These are phyloP conservation scores for Ophiostoma pallidulum DNA, from an alignment of 2,329 filamentous ascomycete genomes.

Conservation along the genomic window DNA sequence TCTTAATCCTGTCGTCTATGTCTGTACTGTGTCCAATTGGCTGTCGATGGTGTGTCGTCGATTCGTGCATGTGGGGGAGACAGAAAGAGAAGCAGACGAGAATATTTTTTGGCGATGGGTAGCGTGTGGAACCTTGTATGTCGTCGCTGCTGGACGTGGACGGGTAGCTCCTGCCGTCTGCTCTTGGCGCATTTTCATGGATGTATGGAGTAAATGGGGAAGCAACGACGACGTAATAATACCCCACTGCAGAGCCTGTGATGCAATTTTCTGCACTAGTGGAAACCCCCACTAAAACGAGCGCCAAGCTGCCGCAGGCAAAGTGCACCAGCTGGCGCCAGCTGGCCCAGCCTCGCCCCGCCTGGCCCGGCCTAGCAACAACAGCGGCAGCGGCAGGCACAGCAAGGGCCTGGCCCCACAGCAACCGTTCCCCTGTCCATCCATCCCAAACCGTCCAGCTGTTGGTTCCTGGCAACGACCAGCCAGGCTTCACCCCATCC, in stretches of 20 bases:
- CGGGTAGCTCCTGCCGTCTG: too few species aligned
- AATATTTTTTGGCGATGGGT: too few species aligned
- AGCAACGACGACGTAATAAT: too few species aligned
- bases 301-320: too few species aligned
- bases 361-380: not conserved
- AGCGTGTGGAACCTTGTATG: too few species aligned
- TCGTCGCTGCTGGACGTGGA: too few species aligned
- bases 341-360: too few species aligned
- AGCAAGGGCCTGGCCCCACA: not conserved
- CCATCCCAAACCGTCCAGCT: not conserved
- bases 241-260: not conserved
- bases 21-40: not conserved
- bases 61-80: not conserved
- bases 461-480: not conserved
- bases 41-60: not conserved
- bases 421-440: slow-evolving; percentile 1
- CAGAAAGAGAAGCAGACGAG: not conserved
- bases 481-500: not conserved
- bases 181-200: too few species aligned
- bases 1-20: not conserved
- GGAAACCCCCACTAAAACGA: too few species aligned
- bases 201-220: not conserved
- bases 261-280: too few species aligned
- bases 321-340: too few species aligned
- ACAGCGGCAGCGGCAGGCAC: not conserved